Base-by-base conservation (phyloP, 2,329 filamentous ascomycete species). In the Ceratocystis diversiconidia region DNA sequence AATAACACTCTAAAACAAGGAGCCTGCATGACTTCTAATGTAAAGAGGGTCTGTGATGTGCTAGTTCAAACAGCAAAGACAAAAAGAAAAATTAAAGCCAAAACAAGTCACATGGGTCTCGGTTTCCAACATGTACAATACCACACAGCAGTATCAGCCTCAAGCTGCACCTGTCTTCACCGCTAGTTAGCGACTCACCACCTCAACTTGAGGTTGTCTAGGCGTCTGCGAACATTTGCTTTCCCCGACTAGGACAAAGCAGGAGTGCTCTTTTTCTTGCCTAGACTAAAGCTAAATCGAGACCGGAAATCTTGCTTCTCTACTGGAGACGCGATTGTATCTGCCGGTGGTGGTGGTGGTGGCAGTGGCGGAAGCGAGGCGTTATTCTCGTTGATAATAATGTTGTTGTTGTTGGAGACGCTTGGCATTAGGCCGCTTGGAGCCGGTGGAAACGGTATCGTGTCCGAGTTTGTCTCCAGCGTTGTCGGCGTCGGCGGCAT, bases 201-300 rank as follows among this genome's bases (percentile, higher is more conserved):
- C 17, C 17, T 15, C 28, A n/a, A 17, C 55, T 36, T 62, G 15
- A 62, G 15, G 10, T 50, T 62, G 15, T 28, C 22, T 28, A 62
- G 43, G 61, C 43, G 41, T 19, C n/a, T 62, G 28, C 48, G 52
- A 65, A 25, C 64, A 62, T 59, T 28, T 62, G n/a, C 64, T 25
- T 59, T 52, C 10, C 46, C 66, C 63, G 59, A 65, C 68, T 66
- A 68, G 46, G 66, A 68, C 65, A 68, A 50, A 65, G 78, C 72
- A 64, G 75, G 73, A 64, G 77, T 79, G 72, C 80, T 84, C 78
- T 85, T 88, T 77, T 88, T 89, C 71, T 82, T 77, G 3, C 85
- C 83, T 32, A 88, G 69, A 68, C 80, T 75, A 70, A 82, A 82
- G 68, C 77, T 85, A 70, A 87, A 87, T 55, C 83, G 77, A 70